phyloP scores from a whole-genome alignment of 805 yeast genomes.

The Debaryomyces maramus region DNA sequence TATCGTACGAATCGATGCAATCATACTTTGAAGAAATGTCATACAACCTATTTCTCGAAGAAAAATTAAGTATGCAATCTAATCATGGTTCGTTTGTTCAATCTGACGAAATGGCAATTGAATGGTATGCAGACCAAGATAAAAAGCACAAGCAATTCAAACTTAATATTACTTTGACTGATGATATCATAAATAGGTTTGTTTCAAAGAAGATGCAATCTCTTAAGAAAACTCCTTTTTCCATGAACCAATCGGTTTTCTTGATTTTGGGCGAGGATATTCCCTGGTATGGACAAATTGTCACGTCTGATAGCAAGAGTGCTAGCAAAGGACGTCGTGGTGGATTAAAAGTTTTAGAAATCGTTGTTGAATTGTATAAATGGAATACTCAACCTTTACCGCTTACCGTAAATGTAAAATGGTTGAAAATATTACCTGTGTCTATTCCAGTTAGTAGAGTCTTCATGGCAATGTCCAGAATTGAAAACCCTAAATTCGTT shows the following conservation, averaged over 20 bases:
- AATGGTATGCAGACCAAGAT: conserved; percentile 51
- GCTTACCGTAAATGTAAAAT: conserved; percentile 35
- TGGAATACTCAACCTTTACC: conserved; percentile 62
- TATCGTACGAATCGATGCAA: conserved; percentile 49
- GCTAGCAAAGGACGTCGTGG: conserved; percentile 19
- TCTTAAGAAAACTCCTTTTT: conserved; percentile 59
- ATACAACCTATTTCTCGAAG: conserved; percentile 63
- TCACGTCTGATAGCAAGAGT: conserved; percentile 35
- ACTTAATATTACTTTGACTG: conserved; percentile 43
- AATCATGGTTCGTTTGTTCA: conserved; percentile 38
- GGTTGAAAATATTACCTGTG: conserved; percentile 52
- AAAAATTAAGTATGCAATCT: conserved; percentile 37
- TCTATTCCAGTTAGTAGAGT: conserved; percentile 64
- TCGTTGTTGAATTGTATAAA: conserved; percentile 51
- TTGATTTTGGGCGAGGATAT: conserved; percentile 51
- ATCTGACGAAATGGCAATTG: conserved; percentile 46
- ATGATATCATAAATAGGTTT: conserved; percentile 49
- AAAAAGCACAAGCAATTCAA: conserved; percentile 42
- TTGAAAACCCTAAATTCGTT: conserved; percentile 52
- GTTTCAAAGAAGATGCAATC: conserved; percentile 51
- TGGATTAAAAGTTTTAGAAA: conserved; percentile 32
- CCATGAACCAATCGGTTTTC: conserved; percentile 57
- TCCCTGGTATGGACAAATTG: conserved; percentile 60
- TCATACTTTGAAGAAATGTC: conserved; percentile 60
- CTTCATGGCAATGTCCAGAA: conserved; percentile 62